Conservation (phyloP, 208 protist species). For the Leishmania guyanensis region DNA sequence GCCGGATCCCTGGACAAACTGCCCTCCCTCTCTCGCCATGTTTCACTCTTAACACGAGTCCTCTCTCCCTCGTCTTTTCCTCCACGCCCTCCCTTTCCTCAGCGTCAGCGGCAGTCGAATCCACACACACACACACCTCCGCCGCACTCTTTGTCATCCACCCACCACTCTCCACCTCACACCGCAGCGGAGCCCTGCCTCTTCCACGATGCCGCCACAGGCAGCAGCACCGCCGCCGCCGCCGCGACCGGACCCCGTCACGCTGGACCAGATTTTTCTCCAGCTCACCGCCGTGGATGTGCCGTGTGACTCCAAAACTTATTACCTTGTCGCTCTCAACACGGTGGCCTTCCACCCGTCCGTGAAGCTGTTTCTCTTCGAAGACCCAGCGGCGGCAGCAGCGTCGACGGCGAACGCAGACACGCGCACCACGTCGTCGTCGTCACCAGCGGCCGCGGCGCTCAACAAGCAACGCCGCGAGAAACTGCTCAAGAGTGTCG, state of each 20-base stretch:
- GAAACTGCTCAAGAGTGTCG: slow-evolving; percentile 55
- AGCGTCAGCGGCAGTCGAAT: background rate
- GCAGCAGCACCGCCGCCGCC: slow-evolving; percentile 43
- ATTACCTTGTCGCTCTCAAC: slow-evolving; percentile 80
- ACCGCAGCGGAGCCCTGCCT: background rate
- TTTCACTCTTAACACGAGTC: background rate
- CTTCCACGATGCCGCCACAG: background rate
- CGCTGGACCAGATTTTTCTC: slow-evolving; percentile 80
- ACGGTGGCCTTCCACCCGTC: slow-evolving; percentile 79
- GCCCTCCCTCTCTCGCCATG: background rate
- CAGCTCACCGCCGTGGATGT: slow-evolving; percentile 46
- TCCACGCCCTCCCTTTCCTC: background rate
- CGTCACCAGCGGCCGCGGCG: slow-evolving; percentile 17
- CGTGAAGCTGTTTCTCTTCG: slow-evolving; percentile 85
- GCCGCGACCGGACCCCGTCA: slow-evolving; percentile 80
- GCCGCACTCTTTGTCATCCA: background rate
- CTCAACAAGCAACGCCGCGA: slow-evolving; percentile 41
- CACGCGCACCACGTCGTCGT: background rate
- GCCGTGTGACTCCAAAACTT: slow-evolving; percentile 56
- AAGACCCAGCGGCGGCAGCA: slow-evolving; percentile 22
- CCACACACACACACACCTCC: background rate
- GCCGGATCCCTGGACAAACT: background rate
- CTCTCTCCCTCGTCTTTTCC: background rate
- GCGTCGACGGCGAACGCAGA: background rate
- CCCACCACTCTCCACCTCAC: background rate